These are phyloP conservation scores for Sergeia podlipaevii DNA, from an alignment of 208 protist species.

Conservation along the genomic window DNA sequence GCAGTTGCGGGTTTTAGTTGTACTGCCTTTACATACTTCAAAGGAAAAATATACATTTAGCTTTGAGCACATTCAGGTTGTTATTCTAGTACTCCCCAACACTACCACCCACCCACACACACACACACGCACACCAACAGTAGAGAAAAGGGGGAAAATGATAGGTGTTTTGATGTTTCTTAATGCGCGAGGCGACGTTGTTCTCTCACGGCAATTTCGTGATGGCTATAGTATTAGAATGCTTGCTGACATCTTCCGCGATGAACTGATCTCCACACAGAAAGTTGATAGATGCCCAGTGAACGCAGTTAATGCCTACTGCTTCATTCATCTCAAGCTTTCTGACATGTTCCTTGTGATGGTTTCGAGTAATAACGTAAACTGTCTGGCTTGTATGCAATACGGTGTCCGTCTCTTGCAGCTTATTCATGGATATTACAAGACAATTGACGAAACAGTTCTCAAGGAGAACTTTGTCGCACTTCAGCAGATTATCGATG, in stretches of 20 bases:
- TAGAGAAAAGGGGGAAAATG: no score
- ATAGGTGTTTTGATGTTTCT: conserved; percentile 85
- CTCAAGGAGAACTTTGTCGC: conserved; percentile 96
- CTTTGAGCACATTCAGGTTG: no score
- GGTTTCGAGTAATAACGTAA: conserved; percentile 90
- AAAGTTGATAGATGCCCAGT: conserved; percentile 82
- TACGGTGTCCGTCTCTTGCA: conserved; percentile 85
- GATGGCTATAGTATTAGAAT: conserved; percentile 67
- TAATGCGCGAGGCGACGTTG: conserved; percentile 83
- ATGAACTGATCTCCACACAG: conserved; percentile 73
- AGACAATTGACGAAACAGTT: conserved; percentile 87
- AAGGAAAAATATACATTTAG: no score
- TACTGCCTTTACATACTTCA: background rate
- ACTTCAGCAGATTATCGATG: conserved; percentile 98
- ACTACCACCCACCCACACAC: no score
- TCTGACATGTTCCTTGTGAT: conserved; percentile 94
- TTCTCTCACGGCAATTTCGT: conserved; percentile 84
- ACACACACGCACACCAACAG: no score
- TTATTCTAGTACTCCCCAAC: no score
- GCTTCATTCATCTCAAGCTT: conserved; percentile 91
- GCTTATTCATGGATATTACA: conserved; percentile 92
- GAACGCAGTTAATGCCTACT: conserved; percentile 77
- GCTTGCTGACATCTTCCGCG: conserved; percentile 87
- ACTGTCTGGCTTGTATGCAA: conserved; percentile 83
- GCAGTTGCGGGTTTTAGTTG: no score